Base-by-base conservation (phyloP, 2,329 filamentous ascomycete species). In the Exophiala mesophila region DNA sequence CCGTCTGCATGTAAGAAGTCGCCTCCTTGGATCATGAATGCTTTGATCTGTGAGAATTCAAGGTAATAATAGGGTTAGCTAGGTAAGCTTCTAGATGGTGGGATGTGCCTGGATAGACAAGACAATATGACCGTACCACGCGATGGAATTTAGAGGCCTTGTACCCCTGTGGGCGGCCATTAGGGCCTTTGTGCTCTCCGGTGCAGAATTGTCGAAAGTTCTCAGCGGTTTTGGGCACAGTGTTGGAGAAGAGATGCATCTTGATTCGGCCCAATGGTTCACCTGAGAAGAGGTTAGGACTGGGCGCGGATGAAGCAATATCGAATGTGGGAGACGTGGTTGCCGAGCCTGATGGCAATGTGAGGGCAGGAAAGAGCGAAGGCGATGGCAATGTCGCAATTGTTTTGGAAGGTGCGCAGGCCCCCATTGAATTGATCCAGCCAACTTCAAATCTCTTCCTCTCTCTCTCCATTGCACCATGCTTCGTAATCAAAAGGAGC, bases 171-270 rank as follows among this genome's bases (percentile, higher is more conserved):
- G 89, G 84, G 50, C 81, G 75, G 23, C 88, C 87, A 7, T 80
- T 76, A 37, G 77, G 65, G 60, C 85, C 85, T 68, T 88, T 94
- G 54, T 77, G 82, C 71, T 97, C 90, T 57, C 92, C 92, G 0
- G 90, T 97, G 69, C 89, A 96, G 69, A 95, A 95, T 61, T 94
- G 88, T 34, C 89, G 85, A 64, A 98, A 97, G 71, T 97, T 97
- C 66, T 97, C 92, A 20, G 88, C 87, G 6, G 92, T 97, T 58
- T 82, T 83, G 51, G 89, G 88, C 0, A 88, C 85, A 16, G 84
- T 73, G 66, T 94, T 77, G 48, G 82, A 80, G 72, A 92, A 96
- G 49, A 98, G 79, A 67, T 96, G 87, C 64, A 95, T 88, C 54
- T 85, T 89, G 59, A 95, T 80, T 44, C 88, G 82, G 50, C 89